Conservation (phyloP, 2,329 filamentous ascomycete species). For the Paradendryphiella salina region DNA sequence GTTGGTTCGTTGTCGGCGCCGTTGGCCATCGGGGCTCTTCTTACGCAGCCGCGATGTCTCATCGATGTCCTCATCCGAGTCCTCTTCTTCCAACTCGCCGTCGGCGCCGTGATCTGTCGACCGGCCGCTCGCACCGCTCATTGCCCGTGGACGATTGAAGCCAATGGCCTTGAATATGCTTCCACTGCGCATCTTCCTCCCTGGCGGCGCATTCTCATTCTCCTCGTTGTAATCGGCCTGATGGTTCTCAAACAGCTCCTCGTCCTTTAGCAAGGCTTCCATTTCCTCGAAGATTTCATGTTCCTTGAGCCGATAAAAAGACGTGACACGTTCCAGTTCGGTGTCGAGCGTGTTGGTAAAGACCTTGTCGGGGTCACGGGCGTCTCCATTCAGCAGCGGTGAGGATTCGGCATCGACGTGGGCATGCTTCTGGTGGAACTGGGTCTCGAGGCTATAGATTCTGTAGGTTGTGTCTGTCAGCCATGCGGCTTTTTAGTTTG, state of each 20-base stretch:
- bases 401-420: constrained; percentile 76
- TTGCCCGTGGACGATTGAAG: constrained; percentile 51
- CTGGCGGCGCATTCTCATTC: constrained; percentile 45
- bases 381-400: constrained; percentile 71
- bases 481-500: not conserved
- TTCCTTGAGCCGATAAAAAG: constrained; percentile 90
- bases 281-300: constrained; percentile 82
- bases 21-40: constrained; percentile 45
- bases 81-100: constrained; percentile 58
- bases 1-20: constrained; percentile 24
- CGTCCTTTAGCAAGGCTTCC: constrained; percentile 73
- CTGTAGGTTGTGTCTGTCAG: constrained; percentile 53
- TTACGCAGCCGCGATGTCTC: constrained; percentile 50
- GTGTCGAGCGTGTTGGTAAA: constrained; percentile 82
- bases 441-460: constrained; percentile 94
- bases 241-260: constrained; percentile 68
- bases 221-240: constrained; percentile 44
- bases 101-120: constrained; percentile 40
- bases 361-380: constrained; percentile 73
- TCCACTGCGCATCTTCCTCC: constrained; percentile 48
- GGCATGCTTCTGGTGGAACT: constrained; percentile 64
- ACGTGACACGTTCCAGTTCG: constrained; percentile 91
- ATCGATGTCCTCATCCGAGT: constrained; percentile 63
- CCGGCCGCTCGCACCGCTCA: constrained; percentile 49
- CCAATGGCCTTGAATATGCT: constrained; percentile 60